Evolutionary conservation across 345 rosid genomes (phyloP), one percentile per base, ranked within the genome.

Genomic region (Aquilaria yunnanensis): DNA sequence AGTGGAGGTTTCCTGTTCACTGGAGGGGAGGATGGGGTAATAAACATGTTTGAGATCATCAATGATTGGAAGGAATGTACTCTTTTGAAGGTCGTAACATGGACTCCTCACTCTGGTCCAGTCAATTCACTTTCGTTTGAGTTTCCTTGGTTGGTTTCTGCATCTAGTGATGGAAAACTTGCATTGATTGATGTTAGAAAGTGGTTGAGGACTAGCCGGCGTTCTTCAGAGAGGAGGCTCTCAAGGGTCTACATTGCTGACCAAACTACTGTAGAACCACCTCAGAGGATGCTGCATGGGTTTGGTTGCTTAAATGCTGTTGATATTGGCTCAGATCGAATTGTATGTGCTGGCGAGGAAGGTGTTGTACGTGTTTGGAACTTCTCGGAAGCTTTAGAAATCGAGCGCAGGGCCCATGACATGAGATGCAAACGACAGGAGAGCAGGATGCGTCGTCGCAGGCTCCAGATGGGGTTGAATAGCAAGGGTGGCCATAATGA

Each of bases 91-190:
- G 75, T 93, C 48, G 94, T 96, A 14, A 80, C 92, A 16, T 93
- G 98, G 97, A 62, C 77, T 68, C 90, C 98, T 65, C 96, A 90
- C 76, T 64, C 86, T 12, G 93, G 97, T 57, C 84, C 97, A 51
- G 87, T 93, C 6, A 54, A 83, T 67, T 82, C 94, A 47, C 86
- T 93, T 60, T 87, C 97, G 6, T 90, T 93, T 59, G 97, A 93
- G 82, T 93, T 90, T 67, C 98, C 98, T 9, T 93, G 98, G 98
- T 97, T 93, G 64, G 94, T 93, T 68, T 87, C 97, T 34, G 89
- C 96, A 64, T 86, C 97, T 14, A 73, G 87, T 66, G 98, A 93
- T 11, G 97, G 97, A 47, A 88, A 81, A 64, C 81, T 93, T 14
- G 80, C 97, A 0, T 78, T 93, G 8, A 80, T 93, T 3, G 92